A percentile compares a stretch with the other conserved stretches of the same genome.
Evolutionary conservation across 176 grass and related monocot genomes (phyloP).

Genomic region (Saccharum officinarum): DNA sequence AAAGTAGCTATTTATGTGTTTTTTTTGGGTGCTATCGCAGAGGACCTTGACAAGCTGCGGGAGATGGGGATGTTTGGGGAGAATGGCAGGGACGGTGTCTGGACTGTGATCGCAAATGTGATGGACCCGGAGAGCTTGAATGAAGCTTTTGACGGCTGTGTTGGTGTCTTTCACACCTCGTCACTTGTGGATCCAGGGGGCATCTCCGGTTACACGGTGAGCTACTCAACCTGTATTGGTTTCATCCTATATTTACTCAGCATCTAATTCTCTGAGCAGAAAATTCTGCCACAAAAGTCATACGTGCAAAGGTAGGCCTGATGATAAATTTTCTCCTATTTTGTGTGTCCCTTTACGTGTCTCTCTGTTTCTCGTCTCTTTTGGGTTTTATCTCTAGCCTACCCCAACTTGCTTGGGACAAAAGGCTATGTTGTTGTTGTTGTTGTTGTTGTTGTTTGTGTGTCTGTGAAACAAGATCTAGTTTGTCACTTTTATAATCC

Average conservation of each 20-base stretch:
- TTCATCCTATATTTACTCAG: neutral
- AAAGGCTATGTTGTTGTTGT: too few relatives aligned
- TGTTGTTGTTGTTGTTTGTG: too few relatives aligned
- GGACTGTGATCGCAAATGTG: slow-evolving; percentile 91
- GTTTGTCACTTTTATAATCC: neutral
- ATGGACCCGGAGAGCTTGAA: slow-evolving; percentile 83
- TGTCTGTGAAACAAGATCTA: neutral
- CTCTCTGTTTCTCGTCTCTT: too few relatives aligned
- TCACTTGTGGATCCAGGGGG: slow-evolving; percentile 92
- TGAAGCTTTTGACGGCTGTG: slow-evolving; percentile 74
- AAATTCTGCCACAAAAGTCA: neutral
- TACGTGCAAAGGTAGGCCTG: neutral
- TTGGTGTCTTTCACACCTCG: slow-evolving; percentile 93
- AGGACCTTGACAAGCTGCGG: slow-evolving; percentile 93
- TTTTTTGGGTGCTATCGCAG: slow-evolving; percentile 34
- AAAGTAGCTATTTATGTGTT: neutral
- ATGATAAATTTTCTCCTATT: slow-evolving; percentile 1
- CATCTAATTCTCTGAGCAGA: neutral
- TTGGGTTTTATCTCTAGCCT: too few relatives aligned
- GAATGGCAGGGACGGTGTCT: slow-evolving; percentile 82
- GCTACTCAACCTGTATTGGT: neutral
- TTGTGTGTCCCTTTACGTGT: too few relatives aligned
- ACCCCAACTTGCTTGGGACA: too few relatives aligned
- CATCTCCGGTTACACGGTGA: slow-evolving; percentile 87
- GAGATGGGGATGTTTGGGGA: slow-evolving; percentile 95